phyloP scores from a whole-genome alignment of 1,284 basidiomycete species.

The Ustilago tritici region DNA sequence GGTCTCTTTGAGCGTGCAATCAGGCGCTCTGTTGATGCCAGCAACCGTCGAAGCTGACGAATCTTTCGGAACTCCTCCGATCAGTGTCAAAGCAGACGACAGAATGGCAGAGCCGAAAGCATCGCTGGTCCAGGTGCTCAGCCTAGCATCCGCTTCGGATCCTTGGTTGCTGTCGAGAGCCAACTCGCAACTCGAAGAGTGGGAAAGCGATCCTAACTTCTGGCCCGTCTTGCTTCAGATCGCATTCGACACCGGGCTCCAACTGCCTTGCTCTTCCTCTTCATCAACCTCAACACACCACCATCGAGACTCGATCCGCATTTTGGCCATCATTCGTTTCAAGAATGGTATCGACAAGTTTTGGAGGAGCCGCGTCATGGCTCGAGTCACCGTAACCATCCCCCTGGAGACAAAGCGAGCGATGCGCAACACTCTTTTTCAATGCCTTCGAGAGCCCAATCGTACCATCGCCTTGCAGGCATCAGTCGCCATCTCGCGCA shows the following conservation, averaged over 20 bases:
- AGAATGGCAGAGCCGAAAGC: constrained; percentile 37
- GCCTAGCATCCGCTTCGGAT: constrained; percentile 43
- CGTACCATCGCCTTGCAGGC: constrained; percentile 63
- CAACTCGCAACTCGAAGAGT: constrained; percentile 53
- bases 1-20: too few relatives aligned
- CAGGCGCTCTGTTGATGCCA: not conserved
- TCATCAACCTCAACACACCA: constrained; percentile 20
- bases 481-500: constrained; percentile 60
- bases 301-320: constrained; percentile 45
- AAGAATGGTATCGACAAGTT: constrained; percentile 68
- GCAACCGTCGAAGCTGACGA: not conserved
- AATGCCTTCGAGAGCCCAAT: constrained; percentile 61
- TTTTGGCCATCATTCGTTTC: constrained; percentile 67
- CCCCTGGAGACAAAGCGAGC: constrained; percentile 55
- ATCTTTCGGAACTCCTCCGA: not conserved
- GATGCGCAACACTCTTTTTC: constrained; percentile 55
- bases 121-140: constrained; percentile 44
- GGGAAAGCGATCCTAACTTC: constrained; percentile 58
- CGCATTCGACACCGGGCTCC: constrained; percentile 51
- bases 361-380: constrained; percentile 64
- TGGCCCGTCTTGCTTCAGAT: constrained; percentile 61
- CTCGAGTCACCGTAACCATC: constrained; percentile 58
- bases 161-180: constrained; percentile 35
- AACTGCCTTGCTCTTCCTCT: constrained; percentile 16
- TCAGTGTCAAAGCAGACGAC: not conserved